These are phyloP conservation scores for Podaxis sp. DNA, from an alignment of 768 basidiomycete species.

Conservation along the genomic window DNA sequence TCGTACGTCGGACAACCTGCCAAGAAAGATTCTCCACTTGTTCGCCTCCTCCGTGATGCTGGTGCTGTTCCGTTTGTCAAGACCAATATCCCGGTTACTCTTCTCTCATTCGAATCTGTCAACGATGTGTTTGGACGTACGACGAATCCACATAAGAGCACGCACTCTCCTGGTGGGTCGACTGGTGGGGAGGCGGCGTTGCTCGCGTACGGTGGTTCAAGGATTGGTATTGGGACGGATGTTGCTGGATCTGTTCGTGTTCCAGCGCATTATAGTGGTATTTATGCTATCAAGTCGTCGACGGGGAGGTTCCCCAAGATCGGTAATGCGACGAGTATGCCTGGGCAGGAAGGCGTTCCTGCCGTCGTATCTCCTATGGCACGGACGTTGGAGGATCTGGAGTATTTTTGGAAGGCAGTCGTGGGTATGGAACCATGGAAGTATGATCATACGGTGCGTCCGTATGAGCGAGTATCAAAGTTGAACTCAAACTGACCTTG, in stretches of 20 bases:
- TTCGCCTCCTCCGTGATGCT: conserved; percentile 50
- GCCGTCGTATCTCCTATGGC: conserved; percentile 59
- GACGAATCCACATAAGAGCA: conserved; percentile 54
- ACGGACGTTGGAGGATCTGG: conserved; percentile 53
- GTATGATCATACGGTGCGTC: conserved; percentile 47
- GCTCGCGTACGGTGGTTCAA: conserved; percentile 54
- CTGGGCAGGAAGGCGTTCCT: conserved; percentile 57
- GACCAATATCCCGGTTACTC: conserved; percentile 58
- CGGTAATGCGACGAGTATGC: conserved; percentile 40
- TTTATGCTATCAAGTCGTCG: conserved; percentile 54
- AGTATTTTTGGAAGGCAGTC: conserved; percentile 58
- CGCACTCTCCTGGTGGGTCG: conserved; percentile 59
- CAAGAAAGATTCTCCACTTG: conserved; percentile 42
- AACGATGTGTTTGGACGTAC: conserved; percentile 59
- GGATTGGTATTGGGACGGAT: conserved; percentile 64
- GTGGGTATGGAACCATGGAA: conserved; percentile 61
- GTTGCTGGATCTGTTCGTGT: conserved; percentile 66
- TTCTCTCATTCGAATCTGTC: conserved; percentile 52
- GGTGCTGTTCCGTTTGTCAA: conserved; percentile 67
- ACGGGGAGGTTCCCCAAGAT: conserved; percentile 42
- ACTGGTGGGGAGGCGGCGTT: conserved; percentile 66
- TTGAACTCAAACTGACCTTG: conserved; percentile 14
- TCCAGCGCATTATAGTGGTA: conserved; percentile 62
- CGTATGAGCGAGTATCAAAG: conserved; percentile 11
- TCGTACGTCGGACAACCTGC: conserved; percentile 41